phyloP scores from a whole-genome alignment of 495 filamentous ascomycete genomes.

The Aspergillus biplanus region DNA sequence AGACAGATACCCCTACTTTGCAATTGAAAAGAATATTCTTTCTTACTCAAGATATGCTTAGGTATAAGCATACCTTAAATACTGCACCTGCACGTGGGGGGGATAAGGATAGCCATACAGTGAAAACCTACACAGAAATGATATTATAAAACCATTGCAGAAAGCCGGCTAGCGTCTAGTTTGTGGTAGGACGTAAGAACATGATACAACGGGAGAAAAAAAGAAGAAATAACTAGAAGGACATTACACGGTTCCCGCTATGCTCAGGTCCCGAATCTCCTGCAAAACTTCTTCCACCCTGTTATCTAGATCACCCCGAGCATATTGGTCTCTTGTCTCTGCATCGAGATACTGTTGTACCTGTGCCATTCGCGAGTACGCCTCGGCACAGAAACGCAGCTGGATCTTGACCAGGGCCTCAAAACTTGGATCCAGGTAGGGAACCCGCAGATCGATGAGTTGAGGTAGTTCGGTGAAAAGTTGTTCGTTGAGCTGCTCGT shows the following conservation, averaged over 20 bases:
- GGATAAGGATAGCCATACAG: constrained; percentile 12
- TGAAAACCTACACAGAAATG: constrained; percentile 12
- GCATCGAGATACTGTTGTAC: constrained; percentile 98
- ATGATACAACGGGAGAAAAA: constrained; percentile 10
- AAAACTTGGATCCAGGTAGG: constrained; percentile 94
- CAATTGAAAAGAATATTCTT: constrained; percentile 7
- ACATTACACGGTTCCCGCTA: constrained; percentile 71
- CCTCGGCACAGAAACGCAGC: constrained; percentile 94
- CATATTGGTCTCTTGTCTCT: constrained; percentile 96
- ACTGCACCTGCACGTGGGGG: background rate
- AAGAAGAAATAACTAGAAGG: constrained; percentile 5
- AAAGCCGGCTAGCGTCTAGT: too few species aligned
- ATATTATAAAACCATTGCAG: background rate
- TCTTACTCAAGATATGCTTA: background rate
- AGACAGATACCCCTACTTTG: constrained; percentile 23
- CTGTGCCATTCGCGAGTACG: constrained; percentile 95
- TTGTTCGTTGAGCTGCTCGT: constrained; percentile 96
- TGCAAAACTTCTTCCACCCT: constrained; percentile 95
- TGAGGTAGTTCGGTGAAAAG: constrained; percentile 92
- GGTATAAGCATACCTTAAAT: constrained; percentile 1
- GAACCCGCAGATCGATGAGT: constrained; percentile 94
- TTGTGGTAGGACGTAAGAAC: background rate
- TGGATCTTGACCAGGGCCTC: constrained; percentile 99
- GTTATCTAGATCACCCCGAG: constrained; percentile 87
- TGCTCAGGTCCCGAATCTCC: constrained; percentile 95